Evolutionary conservation across 148 eudicot species (phyloP).

Genomic region (Chenopodium suecicum): DNA sequence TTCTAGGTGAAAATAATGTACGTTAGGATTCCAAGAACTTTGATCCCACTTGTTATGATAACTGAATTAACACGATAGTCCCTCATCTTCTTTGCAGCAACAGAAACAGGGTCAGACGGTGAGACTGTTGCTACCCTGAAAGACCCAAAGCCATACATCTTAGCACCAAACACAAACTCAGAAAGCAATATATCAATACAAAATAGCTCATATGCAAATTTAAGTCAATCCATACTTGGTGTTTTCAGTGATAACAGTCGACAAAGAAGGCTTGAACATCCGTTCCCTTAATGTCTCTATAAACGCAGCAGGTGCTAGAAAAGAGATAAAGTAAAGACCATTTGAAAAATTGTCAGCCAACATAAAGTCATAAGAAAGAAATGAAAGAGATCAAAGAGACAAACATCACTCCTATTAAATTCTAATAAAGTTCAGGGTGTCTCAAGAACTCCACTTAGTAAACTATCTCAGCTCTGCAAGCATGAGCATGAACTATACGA

Average conservation of each 20-base stretch:
- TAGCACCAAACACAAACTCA: constrained; percentile 10
- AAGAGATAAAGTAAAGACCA: not conserved
- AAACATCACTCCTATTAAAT: not conserved
- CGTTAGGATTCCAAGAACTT: constrained; percentile 90
- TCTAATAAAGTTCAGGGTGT: not conserved
- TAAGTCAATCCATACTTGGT: constrained; percentile 51
- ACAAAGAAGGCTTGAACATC: constrained; percentile 92
- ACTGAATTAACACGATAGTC: constrained; percentile 73
- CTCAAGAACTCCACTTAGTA: not conserved
- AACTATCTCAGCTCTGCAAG: not conserved
- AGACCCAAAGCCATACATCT: constrained; percentile 9
- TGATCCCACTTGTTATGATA: constrained; percentile 53
- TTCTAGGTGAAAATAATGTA: constrained; percentile 32
- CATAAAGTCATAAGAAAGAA: not conserved
- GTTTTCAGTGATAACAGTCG: constrained; percentile 70
- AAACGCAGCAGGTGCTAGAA: constrained; percentile 82
- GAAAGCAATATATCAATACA: constrained; percentile 2
- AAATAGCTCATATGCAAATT: constrained; percentile 1
- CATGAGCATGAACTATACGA: not conserved
- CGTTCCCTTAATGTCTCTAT: constrained; percentile 90
- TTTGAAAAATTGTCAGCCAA: not conserved
- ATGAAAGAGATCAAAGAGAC: not conserved
- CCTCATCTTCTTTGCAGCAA: constrained; percentile 88
- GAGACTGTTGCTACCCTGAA: constrained; percentile 69
- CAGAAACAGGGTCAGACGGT: constrained; percentile 76